These are phyloP conservation scores for Aurifilum marmelostoma DNA, from an alignment of 2,329 filamentous ascomycete genomes.

Conservation along the genomic window DNA sequence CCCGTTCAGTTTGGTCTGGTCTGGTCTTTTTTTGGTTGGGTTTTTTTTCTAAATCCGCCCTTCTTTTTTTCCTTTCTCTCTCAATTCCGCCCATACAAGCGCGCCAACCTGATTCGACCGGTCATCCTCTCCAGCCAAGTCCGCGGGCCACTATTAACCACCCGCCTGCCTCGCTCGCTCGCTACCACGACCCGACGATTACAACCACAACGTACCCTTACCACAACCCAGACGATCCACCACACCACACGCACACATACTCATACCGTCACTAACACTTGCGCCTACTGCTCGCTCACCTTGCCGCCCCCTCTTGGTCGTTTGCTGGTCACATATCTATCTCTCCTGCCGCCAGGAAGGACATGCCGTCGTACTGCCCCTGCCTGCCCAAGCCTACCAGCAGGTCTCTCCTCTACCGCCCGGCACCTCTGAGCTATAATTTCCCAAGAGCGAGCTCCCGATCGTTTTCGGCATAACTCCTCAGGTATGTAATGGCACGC, in stretches of 20 bases:
- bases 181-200: not conserved
- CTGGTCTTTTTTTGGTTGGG: not conserved
- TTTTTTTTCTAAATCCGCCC: not conserved
- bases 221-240: not conserved
- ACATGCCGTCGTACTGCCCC: conserved; percentile 25
- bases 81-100: not conserved
- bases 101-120: not conserved
- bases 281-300: not conserved
- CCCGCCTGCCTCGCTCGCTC: not conserved
- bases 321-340: conserved; percentile 14
- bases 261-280: not conserved
- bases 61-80: not conserved
- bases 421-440: conserved; percentile 3
- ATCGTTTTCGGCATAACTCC: conserved; percentile 8
- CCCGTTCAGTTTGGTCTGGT: not conserved
- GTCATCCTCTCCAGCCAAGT: not conserved
- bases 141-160: not conserved
- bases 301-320: conserved; percentile 7
- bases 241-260: conserved; percentile 1
- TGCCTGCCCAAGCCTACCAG: conserved; percentile 14
- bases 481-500: conserved; percentile 14
- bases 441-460: not conserved
- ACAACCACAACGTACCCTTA: not conserved
- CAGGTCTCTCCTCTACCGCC: conserved; percentile 1
- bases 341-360: conserved; percentile 17